phyloP scores from a whole-genome alignment of 148 eudicot genomes.

The Camellia lanceoleosa region DNA sequence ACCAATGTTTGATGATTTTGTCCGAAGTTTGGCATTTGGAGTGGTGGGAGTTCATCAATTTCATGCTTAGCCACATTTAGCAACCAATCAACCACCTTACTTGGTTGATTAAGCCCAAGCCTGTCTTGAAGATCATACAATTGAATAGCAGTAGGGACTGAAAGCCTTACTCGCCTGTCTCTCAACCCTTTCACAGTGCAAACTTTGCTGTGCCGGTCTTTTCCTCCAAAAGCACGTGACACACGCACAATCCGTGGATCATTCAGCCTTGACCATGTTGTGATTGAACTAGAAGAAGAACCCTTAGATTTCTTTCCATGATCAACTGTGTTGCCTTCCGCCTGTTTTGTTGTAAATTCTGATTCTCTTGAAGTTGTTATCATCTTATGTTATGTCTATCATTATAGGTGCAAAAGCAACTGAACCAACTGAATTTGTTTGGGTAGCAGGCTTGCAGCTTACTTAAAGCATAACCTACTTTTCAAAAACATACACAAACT shows the following conservation, averaged over 20 bases:
- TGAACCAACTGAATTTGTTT: not conserved
- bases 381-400: conserved; percentile 23
- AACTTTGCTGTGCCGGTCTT: conserved; percentile 55
- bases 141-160: conserved; percentile 52
- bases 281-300: conserved; percentile 10
- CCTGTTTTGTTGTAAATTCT: conserved; percentile 19
- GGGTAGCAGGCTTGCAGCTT: too few species aligned
- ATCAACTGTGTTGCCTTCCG: conserved; percentile 14
- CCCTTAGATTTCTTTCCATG: not conserved
- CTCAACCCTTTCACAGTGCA: conserved; percentile 49
- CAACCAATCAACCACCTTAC: conserved; percentile 58
- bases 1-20: conserved; percentile 16
- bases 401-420: conserved; percentile 21
- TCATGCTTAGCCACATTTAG: conserved; percentile 39
- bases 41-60: conserved; percentile 51
- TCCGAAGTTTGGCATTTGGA: conserved; percentile 38
- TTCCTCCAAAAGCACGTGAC: conserved; percentile 46
- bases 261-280: conserved; percentile 39
- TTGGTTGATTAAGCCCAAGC: conserved; percentile 50
- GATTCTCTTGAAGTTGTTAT: conserved; percentile 20
- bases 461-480: conserved; percentile 1
- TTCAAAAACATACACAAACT: not conserved
- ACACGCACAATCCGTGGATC: conserved; percentile 50
- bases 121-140: conserved; percentile 59
- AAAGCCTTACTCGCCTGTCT: conserved; percentile 49